Evolutionary conservation across 371 early-diverging fungal genomes (phyloP), one percentile per base, ranked within the genome.

Genomic region (Apophysomyces ossiformis): DNA sequence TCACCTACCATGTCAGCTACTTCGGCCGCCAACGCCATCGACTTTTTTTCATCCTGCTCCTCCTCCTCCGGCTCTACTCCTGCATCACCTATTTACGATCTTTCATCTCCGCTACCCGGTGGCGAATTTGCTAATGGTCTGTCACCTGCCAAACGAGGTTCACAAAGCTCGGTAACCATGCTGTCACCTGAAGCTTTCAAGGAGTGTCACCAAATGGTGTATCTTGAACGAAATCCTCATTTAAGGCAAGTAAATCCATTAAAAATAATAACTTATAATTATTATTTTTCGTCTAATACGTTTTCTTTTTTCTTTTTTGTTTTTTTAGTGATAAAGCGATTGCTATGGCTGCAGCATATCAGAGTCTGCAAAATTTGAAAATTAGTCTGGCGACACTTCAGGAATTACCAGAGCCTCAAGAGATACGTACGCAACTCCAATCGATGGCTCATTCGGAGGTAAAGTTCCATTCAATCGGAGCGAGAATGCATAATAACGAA

Each of bases 331-430:
- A 82, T 58, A 82, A 79, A 58, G 74, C 74, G 4, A 76, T 82
- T 44, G 83, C 76, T 8, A 79, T 82, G 83, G 83, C 83, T 6
- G 76, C 80, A 46, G 83, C 83, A 45, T 82, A 79, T 66, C 76
- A 79, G 45, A 70, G 76, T 44, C 73, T 75, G 71, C 78, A 78
- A 65, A 66, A 69, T 58, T 79, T 78, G 79, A 79, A 74, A 58
- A 58, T 69, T 15, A 70, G 73, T 16, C 73, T 73, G 46, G 63
- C 47, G 37, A 41, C 57, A 37, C 68, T 62, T 65, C 67, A 67
- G 39, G 54, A 9, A 50, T 50, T 50, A 50, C 54, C 54, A 26
- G 54, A 50, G 54, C 54, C 54, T 7, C 54, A 50, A 21, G 58
- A 68, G 54, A 56, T 58, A 21, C 64, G 66, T 36, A 39, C 64